These are phyloP conservation scores for Epichloe typhina DNA, from an alignment of 2,329 filamentous ascomycete genomes.

Conservation along the genomic window DNA sequence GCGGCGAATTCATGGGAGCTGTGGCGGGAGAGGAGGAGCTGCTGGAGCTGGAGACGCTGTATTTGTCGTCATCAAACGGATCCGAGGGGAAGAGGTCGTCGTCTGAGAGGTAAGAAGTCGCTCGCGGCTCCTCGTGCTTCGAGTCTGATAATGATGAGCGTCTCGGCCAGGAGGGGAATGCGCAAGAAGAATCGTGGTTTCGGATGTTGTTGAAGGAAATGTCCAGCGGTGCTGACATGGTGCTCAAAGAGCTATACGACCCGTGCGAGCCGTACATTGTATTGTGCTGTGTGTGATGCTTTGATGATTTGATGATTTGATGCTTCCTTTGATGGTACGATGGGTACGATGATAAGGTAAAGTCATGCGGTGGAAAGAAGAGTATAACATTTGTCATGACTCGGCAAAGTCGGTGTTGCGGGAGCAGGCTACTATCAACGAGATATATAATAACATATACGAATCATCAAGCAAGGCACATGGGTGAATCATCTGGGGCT, in stretches of 20 bases:
- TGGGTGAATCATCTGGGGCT: conserved; percentile 11
- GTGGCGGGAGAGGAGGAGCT: conserved; percentile 22
- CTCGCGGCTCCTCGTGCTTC: conserved; percentile 28
- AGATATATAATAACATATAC: conserved; percentile 13
- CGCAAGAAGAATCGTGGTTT: conserved; percentile 33
- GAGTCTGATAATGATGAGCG: conserved; percentile 36
- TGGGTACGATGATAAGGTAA: too few relatives aligned
- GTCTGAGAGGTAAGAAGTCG: conserved; percentile 47
- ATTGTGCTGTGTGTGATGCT: neutral
- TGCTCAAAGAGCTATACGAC: conserved; percentile 36
- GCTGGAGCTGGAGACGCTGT: conserved; percentile 34
- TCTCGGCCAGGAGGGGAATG: conserved; percentile 46
- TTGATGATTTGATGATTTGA: neutral
- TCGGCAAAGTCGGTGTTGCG: neutral
- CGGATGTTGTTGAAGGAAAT: conserved; percentile 29
- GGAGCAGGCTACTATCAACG: conserved; percentile 2
- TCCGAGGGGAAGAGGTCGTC: conserved; percentile 46
- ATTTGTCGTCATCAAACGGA: conserved; percentile 35
- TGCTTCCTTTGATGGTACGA: too few relatives aligned
- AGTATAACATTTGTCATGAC: neutral
- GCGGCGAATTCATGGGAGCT: conserved; percentile 17
- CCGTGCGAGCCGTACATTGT: conserved; percentile 37
- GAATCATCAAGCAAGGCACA: conserved; percentile 12
- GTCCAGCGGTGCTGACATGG: conserved; percentile 31
- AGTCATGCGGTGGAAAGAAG: too few relatives aligned